Conservation (phyloP, 306 rosid genomes). For the Malus fusca region DNA sequence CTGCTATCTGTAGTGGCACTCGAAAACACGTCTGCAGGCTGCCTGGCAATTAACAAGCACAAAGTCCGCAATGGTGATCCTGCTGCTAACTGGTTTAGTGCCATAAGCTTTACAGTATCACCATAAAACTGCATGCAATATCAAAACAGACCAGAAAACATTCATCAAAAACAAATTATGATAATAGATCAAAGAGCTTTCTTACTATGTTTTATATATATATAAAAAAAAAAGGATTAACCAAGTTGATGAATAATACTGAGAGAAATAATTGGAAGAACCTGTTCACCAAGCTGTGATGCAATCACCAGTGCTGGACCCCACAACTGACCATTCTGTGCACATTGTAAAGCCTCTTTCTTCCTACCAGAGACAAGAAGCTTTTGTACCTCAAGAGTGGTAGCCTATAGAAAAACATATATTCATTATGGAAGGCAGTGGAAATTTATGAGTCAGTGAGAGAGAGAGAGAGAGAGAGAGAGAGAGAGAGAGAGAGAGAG, state of each 20-base stretch:
- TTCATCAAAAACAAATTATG: not conserved
- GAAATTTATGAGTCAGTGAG: not conserved
- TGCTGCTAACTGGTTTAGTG: conserved; percentile 50
- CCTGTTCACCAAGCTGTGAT: conserved; percentile 69
- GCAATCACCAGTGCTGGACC: conserved; percentile 75
- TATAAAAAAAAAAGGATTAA: not conserved
- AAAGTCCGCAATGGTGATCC: conserved; percentile 68
- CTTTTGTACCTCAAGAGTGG: conserved; percentile 62
- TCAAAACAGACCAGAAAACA: not conserved
- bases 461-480: not conserved
- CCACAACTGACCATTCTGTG: conserved; percentile 77
- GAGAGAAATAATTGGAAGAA: conserved; percentile 7
- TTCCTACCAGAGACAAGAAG: conserved; percentile 61
- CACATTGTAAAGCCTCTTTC: conserved; percentile 56
- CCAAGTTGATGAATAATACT: not conserved
- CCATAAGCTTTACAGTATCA: conserved; percentile 71
- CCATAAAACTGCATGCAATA: conserved; percentile 49
- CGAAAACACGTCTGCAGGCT: conserved; percentile 61
- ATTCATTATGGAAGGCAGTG: not conserved
- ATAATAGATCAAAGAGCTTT: not conserved
- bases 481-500: not conserved
- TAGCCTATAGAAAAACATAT: conserved; percentile 38
- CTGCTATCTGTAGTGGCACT: conserved; percentile 17
- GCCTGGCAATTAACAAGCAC: conserved; percentile 65
- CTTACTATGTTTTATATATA: not conserved